Evolutionary conservation across 345 rosid genomes (phyloP).

Genomic region (Anastatica hierochuntica): DNA sequence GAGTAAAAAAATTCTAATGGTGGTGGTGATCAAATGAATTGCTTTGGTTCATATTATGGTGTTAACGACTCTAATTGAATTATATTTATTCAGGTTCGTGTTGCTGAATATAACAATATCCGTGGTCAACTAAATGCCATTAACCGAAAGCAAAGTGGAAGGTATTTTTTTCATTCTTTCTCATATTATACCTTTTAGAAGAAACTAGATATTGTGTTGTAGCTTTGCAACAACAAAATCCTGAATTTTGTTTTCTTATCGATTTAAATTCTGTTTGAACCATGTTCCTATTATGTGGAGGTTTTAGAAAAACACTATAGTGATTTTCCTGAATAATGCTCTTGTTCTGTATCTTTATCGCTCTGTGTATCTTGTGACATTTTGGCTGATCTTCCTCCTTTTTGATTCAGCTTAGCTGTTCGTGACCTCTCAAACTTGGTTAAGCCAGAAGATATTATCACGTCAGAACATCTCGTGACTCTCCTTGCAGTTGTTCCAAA

Average conservation of each 20-base stretch:
- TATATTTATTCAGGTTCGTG: constrained; percentile 62
- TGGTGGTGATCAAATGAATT: neutral
- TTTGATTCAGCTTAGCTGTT: constrained; percentile 81
- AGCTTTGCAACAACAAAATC: neutral
- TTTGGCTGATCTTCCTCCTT: constrained; percentile 14
- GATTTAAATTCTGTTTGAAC: too few relatives aligned
- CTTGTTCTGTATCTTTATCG: constrained; percentile 1
- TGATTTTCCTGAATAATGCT: too few relatives aligned
- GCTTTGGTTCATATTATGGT: neutral
- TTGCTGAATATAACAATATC: constrained; percentile 84
- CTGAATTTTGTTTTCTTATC: too few relatives aligned
- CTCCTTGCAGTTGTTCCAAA: constrained; percentile 84
- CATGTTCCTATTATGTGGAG: too few relatives aligned
- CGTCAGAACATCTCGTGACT: constrained; percentile 76
- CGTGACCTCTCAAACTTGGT: constrained; percentile 94
- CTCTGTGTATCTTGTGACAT: neutral
- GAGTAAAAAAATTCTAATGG: neutral
- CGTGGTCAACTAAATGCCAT: constrained; percentile 95
- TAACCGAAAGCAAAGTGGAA: constrained; percentile 95
- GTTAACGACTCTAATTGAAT: neutral
- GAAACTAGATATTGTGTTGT: neutral
- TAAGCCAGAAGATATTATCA: constrained; percentile 75
- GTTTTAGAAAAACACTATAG: too few relatives aligned
- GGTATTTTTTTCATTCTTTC: constrained; percentile 28
- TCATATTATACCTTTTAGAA: neutral